These are phyloP conservation scores for Paramecium primaurelia DNA, from an alignment of 73 alveolate species.

Conservation along the genomic window DNA sequence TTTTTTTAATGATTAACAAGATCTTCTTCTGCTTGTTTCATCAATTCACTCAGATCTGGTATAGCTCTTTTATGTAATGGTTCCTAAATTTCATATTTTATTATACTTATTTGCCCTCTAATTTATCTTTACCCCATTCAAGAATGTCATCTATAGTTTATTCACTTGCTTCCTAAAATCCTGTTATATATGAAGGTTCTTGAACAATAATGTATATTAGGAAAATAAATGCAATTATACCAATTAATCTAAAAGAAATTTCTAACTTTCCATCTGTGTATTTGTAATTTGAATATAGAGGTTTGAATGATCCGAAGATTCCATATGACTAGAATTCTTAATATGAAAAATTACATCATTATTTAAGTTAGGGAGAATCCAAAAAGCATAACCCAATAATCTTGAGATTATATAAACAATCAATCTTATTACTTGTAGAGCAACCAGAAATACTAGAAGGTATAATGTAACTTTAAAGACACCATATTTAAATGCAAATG, in stretches of 20 bases:
- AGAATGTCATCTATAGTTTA: constrained; percentile 12
- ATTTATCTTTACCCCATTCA: constrained; percentile 24
- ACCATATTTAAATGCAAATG: background rate
- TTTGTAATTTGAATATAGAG: background rate
- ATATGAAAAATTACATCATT: background rate
- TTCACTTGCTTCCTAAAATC: constrained; percentile 5
- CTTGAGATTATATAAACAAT: background rate
- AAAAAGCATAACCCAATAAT: constrained; percentile 18
- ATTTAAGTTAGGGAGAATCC: constrained; percentile 23
- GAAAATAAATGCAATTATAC: background rate
- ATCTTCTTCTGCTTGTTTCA: constrained; percentile 20
- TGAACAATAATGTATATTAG: background rate
- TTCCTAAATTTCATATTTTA: background rate
- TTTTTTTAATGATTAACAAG: background rate
- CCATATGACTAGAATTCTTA: background rate
- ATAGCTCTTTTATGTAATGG: background rate
- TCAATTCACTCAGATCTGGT: constrained; percentile 6
- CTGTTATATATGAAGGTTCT: constrained; percentile 7
- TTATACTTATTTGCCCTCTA: background rate
- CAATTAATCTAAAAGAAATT: constrained; percentile 4
- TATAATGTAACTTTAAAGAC: background rate
- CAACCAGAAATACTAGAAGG: background rate
- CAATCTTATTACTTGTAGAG: background rate
- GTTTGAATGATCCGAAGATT: constrained; percentile 11
- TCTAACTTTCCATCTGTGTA: constrained; percentile 17